Evolutionary conservation across 2,329 filamentous ascomycete genomes (phyloP), one percentile per base, ranked within the genome.

Genomic region (Aotearoamyces nothofagi): DNA sequence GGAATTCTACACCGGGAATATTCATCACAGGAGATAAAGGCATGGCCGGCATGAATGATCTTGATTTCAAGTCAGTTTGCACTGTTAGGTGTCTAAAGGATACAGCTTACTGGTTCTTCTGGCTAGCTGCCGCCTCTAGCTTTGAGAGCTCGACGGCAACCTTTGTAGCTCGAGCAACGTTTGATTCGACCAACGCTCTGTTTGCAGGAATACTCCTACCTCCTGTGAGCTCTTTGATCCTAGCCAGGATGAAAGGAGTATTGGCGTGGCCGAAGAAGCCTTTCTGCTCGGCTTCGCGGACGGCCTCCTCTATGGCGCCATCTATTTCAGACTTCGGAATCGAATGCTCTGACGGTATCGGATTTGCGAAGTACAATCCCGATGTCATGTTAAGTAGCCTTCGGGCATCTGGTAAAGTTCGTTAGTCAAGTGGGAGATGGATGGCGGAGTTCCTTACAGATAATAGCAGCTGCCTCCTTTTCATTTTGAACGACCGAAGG

Each of bases 311-410:
- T 29, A 76, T 71, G 15, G 67, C 60, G 14, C 44, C 41, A 37
- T 74, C 61, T 46, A 77, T 75, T 30, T 70, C 58, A 4, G 54
- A 50, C 36, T 70, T 71, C 1, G 69, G 58, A 29, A 81, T 67
- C 3, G 69, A 68, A 37, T 61, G 55, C 26, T 72, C 55, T 28
- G 56, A 49, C 0, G 77, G 72, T 7, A 80, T 69, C 1, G 77
- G 87, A 47, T 92, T 96, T 32, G 86, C 86, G 46, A 98, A 86
- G 33, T 86, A 60, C 31, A 94, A 56, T 6, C 87, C 90, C 2
- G 81, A 83, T 35, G 17, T 24, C 3, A 22, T 8, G 75, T 66
- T 66, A 9, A 92, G 61, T 28, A 56, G 61, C 42, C 76, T 67
- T 55, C 92, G 82, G 1, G 83, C 80, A 40, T 80, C 64, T 70